A percentile compares a stretch with the other conserved stretches of the same genome.
These are phyloP conservation scores for Neonectria neomacrospora DNA, from an alignment of 2,329 filamentous ascomycete species.

Conservation along the genomic window DNA sequence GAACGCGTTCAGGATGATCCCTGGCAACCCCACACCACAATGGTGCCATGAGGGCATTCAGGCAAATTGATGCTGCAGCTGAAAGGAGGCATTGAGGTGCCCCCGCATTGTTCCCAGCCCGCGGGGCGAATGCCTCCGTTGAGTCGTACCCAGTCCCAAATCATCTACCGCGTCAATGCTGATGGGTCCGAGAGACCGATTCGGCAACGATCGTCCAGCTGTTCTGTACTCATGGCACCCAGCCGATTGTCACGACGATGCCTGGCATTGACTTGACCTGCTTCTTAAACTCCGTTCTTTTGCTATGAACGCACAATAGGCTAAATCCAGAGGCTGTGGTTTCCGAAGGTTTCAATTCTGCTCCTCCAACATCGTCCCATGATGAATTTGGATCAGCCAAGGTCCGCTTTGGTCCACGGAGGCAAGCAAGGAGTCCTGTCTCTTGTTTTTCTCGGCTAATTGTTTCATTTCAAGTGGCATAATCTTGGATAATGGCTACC, in stretches of 20 bases:
- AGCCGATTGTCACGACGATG: neutral
- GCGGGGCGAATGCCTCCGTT: neutral
- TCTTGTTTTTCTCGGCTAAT: neutral
- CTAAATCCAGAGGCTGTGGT: neutral
- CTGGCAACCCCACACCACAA: neutral
- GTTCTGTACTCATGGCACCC: neutral
- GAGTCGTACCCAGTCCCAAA: neutral
- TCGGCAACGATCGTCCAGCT: neutral
- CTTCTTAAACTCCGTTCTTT: neutral
- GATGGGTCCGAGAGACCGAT: neutral
- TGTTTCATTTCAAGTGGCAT: neutral
- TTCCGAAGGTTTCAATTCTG: neutral
- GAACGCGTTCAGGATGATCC: neutral
- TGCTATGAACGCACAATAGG: neutral
- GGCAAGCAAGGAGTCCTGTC: neutral
- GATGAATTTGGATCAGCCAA: neutral
- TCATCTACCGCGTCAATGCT: neutral
- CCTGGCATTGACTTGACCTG: neutral
- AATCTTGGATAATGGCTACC: neutral
- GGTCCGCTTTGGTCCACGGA: neutral
- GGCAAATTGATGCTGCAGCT: neutral
- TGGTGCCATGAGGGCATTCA: slow-evolving; percentile 1
- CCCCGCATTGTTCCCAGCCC: neutral
- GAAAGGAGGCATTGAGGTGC: neutral
- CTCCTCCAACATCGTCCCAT: neutral